These are phyloP conservation scores for Fusarium euwallaceae DNA, from an alignment of 2,329 filamentous ascomycete genomes.

Conservation along the genomic window DNA sequence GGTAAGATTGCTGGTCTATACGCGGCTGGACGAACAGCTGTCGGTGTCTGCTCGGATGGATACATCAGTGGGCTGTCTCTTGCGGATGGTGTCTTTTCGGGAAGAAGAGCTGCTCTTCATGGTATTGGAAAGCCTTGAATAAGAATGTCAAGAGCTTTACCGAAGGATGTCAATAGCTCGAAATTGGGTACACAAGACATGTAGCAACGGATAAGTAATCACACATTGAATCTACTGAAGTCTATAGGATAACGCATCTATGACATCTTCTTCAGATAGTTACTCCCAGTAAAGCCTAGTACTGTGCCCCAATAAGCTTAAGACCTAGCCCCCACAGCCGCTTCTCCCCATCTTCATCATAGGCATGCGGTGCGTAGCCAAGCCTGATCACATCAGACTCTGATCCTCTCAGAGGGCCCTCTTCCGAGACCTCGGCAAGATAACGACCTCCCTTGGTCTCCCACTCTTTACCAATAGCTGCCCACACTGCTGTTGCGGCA, in stretches of 20 bases:
- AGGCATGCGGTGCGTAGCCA: not conserved
- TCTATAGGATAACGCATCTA: not conserved
- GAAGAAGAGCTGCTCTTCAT: not conserved
- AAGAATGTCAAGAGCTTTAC: not conserved
- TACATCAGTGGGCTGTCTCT: not conserved
- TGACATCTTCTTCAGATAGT: not conserved
- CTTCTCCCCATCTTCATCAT: not conserved
- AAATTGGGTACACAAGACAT: not conserved
- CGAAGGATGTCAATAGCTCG: accelerated
- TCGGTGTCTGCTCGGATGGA: not conserved
- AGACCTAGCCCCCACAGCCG: not conserved
- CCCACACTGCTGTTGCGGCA: not conserved
- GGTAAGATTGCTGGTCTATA: not conserved
- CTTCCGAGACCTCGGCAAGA: not conserved
- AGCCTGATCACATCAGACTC: not conserved
- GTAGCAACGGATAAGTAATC: not conserved
- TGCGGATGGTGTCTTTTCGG: not conserved
- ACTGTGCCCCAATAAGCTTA: not conserved
- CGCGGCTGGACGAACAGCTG: not conserved
- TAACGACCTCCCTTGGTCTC: not conserved
- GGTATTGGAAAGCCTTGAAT: not conserved
- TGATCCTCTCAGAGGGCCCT: not conserved
- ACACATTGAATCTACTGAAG: not conserved
- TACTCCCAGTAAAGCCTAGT: not conserved
- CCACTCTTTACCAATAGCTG: not conserved